A percentile compares a stretch with the other conserved stretches of the same genome.
phyloP scores from a whole-genome alignment of 2,329 filamentous ascomycete genomes.

The Calonectria naviculata region DNA sequence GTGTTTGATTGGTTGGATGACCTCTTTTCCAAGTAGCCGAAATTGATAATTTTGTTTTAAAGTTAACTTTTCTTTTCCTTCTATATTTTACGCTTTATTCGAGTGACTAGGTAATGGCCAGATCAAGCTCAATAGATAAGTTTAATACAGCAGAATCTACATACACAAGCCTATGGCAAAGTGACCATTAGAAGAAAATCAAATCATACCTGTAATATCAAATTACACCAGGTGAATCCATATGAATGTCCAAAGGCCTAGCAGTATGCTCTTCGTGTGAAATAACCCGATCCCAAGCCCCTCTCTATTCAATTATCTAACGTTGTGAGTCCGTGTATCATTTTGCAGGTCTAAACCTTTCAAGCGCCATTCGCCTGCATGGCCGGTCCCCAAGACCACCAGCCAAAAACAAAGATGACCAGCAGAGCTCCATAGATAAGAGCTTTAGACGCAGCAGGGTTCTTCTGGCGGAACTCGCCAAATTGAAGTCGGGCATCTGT shows the following conservation, averaged over 20 bases:
- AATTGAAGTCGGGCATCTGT: constrained; percentile 16
- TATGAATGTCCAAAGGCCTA: neutral
- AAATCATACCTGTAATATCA: neutral
- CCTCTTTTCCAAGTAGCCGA: neutral
- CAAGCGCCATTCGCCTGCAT: neutral
- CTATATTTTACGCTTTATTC: too few relatives aligned
- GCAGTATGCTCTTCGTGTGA: neutral
- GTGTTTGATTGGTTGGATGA: constrained; percentile 32
- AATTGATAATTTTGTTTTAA: neutral
- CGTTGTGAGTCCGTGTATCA: neutral
- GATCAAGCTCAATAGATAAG: too few relatives aligned
- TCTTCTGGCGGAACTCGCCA: constrained; percentile 16
- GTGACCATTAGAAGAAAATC: too few relatives aligned
- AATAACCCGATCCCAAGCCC: neutral
- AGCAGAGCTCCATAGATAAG: neutral
- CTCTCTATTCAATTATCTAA: neutral
- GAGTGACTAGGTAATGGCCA: too few relatives aligned
- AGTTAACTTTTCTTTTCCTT: neutral
- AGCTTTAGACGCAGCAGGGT: neutral
- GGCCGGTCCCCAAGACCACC: constrained; percentile 6
- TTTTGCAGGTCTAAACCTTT: neutral
- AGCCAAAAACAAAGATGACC: neutral
- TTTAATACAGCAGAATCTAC: too few relatives aligned
- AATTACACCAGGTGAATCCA: neutral
- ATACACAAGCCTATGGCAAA: too few relatives aligned